Evolutionary conservation across 129 eudicot species (phyloP).

Genomic region (Mikania micrantha): DNA sequence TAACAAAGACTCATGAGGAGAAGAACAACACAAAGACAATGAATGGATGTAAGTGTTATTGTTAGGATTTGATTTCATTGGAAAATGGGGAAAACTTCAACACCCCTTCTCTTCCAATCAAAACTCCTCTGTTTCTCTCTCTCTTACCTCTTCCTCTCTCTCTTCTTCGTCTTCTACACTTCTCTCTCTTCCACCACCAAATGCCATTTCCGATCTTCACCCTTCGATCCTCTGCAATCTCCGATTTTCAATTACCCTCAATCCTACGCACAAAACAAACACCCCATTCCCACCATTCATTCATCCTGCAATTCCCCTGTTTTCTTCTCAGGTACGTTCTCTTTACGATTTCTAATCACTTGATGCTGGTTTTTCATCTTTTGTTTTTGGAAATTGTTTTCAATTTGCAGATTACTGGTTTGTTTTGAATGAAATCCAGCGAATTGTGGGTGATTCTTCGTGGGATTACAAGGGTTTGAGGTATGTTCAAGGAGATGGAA

Average conservation of each 20-base stretch:
- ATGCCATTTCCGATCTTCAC: conserved; percentile 66
- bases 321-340: conserved; percentile 53
- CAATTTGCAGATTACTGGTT: conserved; percentile 43
- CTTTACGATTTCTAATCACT: neutral
- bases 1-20: neutral
- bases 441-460: conserved; percentile 24
- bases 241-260: conserved; percentile 70
- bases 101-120: conserved; percentile 67
- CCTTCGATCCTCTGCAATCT: conserved; percentile 57
- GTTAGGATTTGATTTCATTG: conserved; percentile 7
- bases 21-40: neutral
- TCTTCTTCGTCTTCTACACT: conserved; percentile 39
- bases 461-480: conserved; percentile 28
- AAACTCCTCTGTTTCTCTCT: conserved; percentile 72
- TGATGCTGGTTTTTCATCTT: conserved; percentile 2
- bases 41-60: conserved; percentile 7
- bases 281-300: conserved; percentile 53
- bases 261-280: conserved; percentile 69
- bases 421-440: conserved; percentile 46
- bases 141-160: conserved; percentile 48
- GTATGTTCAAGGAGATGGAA: conserved; percentile 47
- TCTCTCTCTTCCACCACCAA: conserved; percentile 58
- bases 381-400: neutral
- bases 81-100: conserved; percentile 36
- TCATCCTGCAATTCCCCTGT: conserved; percentile 71